These are phyloP conservation scores for Apocynum venetum DNA, from an alignment of 257 asterid genomes.

Conservation along the genomic window DNA sequence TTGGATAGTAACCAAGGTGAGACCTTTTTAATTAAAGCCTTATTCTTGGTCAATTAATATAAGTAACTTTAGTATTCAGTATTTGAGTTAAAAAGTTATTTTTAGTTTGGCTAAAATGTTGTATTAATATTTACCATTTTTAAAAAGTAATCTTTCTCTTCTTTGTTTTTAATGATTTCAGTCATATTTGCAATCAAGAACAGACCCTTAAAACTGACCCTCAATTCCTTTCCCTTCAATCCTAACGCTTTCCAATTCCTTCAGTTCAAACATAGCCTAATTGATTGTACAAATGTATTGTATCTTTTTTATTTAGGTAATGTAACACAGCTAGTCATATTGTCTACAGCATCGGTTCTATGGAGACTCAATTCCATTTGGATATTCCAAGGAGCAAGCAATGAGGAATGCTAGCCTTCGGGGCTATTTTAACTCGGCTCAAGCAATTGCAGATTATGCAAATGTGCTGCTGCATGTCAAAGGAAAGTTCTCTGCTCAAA, in stretches of 20 bases:
- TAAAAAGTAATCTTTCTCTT: too few relatives aligned
- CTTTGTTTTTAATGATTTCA: too few relatives aligned
- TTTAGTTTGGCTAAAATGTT: too few relatives aligned
- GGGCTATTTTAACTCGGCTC: constrained; percentile 14
- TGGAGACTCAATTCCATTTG: constrained; percentile 64
- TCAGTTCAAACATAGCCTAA: not conserved
- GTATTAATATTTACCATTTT: too few relatives aligned
- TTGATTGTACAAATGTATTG: not conserved
- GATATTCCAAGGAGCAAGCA: constrained; percentile 29
- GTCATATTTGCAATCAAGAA: too few relatives aligned
- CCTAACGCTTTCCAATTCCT: not conserved
- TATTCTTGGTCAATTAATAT: too few relatives aligned
- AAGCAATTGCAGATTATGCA: constrained; percentile 20
- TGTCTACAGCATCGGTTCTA: constrained; percentile 60
- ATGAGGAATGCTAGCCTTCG: not conserved
- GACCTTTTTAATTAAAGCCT: too few relatives aligned
- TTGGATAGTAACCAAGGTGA: too few relatives aligned
- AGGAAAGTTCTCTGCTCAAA: not conserved
- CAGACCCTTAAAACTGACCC: too few relatives aligned
- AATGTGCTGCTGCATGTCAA: constrained; percentile 5
- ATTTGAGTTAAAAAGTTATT: too few relatives aligned
- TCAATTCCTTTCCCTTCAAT: not conserved
- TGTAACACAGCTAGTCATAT: not conserved
- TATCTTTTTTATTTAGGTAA: not conserved
- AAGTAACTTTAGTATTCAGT: too few relatives aligned